Conservation (phyloP, 192 early-diverging fungal species). For the Thamnidium elegans region DNA sequence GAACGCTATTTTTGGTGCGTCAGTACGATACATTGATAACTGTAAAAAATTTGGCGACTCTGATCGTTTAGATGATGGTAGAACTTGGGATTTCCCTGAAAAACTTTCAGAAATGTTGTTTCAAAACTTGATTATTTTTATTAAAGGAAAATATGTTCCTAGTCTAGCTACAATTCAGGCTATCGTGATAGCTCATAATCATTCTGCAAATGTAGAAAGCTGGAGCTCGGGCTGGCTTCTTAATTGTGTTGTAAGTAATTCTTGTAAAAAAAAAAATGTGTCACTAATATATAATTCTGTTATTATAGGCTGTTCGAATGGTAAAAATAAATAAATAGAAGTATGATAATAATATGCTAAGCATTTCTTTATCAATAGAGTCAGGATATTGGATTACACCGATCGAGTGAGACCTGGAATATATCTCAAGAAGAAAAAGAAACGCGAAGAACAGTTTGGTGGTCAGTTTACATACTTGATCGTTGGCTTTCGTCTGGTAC, state of each 20-base stretch:
- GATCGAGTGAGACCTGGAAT: not conserved
- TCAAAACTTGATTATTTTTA: conserved; percentile 4
- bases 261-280: not conserved
- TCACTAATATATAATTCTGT: not conserved
- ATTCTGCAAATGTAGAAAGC: conserved; percentile 18
- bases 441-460: conserved; percentile 10
- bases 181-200: conserved; percentile 29
- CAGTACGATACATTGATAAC: too few relatives aligned
- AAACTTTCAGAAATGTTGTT: not conserved
- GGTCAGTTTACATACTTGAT: conserved; percentile 15
- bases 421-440: conserved; percentile 14
- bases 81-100: too few relatives aligned
- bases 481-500: conserved; percentile 21
- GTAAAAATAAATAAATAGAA: not conserved
- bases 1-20: too few relatives aligned
- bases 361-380: not conserved
- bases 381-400: conserved; percentile 25
- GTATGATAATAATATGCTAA: not conserved
- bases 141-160: conserved; percentile 17
- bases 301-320: conserved; percentile 11
- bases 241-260: conserved; percentile 10
- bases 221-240: conserved; percentile 30
- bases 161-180: conserved; percentile 29
- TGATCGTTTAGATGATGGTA: too few relatives aligned
- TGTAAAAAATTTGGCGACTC: too few relatives aligned